Base-by-base conservation (phyloP, 1,139 yeast species). In the Scheffersomyces lignicola region DNA sequence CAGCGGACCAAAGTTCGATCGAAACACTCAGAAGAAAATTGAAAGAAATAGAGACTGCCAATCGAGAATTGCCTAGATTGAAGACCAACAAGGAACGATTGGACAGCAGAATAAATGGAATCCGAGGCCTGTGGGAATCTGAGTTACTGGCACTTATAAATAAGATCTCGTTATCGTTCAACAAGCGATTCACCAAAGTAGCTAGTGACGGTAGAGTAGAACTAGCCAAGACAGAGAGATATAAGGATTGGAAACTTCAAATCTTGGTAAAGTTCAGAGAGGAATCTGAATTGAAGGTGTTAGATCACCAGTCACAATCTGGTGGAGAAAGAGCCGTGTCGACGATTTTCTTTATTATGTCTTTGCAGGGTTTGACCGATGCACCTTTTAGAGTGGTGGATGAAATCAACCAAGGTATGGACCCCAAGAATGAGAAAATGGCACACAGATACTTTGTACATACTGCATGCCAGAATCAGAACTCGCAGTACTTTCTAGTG, bases 321-420 rank as follows among this genome's bases (percentile, higher is more conserved):
- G 99, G 99, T 37, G 99, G 99, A 34, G 99, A 94, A 57, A 76
- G 96, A 49, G 95, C 98, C 0, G 96, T 92, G 0, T 83, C 97
- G 0, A 94, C 98, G 0, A 90, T 92, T 7, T 78, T 89, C 40
- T 94, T 85, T 54, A 75, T 94, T 49, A 86, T 94, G 74, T 83
- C 97, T 1, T 64, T 94, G 41, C 99, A 94, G 62, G 92, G 90
- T n/a, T 69, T 87, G 39, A 83, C 97, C 0, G 76, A 76, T 27
- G 89, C 97, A 0, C 98, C 98, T 7, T 88, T 94, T 54, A 70
- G 97, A 51, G 92, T 92, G 3, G 97, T 94, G 5, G 99, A 94
- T 60, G 99, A 94, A 65, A 94, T 94, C 45, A 94, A 94, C 58
- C 99, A 94, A 63, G 99, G 98, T 45, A 90, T 94, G 97, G 99